Evolutionary conservation across 2,329 filamentous ascomycete species (phyloP).

Genomic region (Berkeleyomyces basicola): DNA sequence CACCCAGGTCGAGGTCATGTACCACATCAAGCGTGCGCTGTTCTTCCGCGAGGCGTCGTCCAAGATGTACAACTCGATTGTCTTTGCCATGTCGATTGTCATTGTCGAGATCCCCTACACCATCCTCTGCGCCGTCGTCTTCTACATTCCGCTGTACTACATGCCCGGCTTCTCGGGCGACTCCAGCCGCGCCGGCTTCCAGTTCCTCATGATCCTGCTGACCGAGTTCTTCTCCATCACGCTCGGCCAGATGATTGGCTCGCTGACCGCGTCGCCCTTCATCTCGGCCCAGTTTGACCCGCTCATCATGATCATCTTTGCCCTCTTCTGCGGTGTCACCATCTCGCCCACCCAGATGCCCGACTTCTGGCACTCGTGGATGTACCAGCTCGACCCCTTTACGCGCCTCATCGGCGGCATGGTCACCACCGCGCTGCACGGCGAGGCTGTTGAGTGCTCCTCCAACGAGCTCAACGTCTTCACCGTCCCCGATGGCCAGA

Average conservation of each 20-base stretch:
- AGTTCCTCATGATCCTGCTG: constrained; percentile 71
- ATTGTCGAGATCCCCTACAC: constrained; percentile 73
- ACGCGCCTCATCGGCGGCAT: constrained; percentile 68
- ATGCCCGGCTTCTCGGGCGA: constrained; percentile 56
- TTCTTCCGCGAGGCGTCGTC: constrained; percentile 75
- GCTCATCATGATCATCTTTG: constrained; percentile 66
- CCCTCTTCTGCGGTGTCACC: constrained; percentile 75
- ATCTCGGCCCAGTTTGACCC: constrained; percentile 69
- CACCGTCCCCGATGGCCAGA: constrained; percentile 44
- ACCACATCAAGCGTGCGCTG: constrained; percentile 60
- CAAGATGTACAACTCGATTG: constrained; percentile 71
- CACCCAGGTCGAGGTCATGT: constrained; percentile 65
- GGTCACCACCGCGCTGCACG: constrained; percentile 61
- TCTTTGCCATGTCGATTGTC: constrained; percentile 64
- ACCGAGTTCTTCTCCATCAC: constrained; percentile 76
- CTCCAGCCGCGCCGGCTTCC: constrained; percentile 57
- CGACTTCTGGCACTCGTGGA: constrained; percentile 60
- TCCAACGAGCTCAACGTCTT: constrained; percentile 49
- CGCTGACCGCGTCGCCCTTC: constrained; percentile 62
- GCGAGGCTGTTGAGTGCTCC: constrained; percentile 43
- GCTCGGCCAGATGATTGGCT: constrained; percentile 57
- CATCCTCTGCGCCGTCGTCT: constrained; percentile 59
- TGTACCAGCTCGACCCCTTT: constrained; percentile 71
- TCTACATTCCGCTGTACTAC: constrained; percentile 75
- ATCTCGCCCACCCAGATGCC: constrained; percentile 66